phyloP scores from a whole-genome alignment of 805 yeast species.

The Ogataea ganodermae region DNA sequence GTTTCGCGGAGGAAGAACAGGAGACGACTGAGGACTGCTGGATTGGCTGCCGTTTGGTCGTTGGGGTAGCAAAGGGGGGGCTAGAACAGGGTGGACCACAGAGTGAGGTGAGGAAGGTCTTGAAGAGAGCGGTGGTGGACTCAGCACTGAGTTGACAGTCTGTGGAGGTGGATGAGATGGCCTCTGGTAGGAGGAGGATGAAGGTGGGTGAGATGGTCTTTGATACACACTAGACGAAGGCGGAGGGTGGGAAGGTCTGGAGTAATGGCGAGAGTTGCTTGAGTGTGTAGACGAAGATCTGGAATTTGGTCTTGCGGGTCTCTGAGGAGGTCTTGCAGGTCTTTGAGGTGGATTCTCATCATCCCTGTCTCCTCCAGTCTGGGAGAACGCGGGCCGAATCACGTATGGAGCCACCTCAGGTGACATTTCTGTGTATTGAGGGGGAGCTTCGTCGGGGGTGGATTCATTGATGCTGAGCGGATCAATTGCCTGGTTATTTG shows the following conservation, averaged over 20 bases:
- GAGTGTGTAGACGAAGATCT: not conserved
- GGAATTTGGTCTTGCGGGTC: slow-evolving; percentile 15
- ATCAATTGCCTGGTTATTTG: slow-evolving; percentile 31
- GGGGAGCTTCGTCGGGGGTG: slow-evolving; percentile 37
- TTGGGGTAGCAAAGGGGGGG: slow-evolving; percentile 18
- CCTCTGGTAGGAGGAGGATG: slow-evolving; percentile 1
- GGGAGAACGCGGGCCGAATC: slow-evolving; percentile 30
- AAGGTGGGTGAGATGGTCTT: slow-evolving; percentile 5
- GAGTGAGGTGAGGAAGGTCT: not conserved
- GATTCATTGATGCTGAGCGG: slow-evolving; percentile 28
- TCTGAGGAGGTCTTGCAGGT: slow-evolving; percentile 16
- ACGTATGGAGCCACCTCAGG: slow-evolving; percentile 24
- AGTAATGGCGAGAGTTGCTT: not conserved
- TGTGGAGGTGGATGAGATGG: slow-evolving; percentile 9
- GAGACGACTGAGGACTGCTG: not conserved
- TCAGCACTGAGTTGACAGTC: not conserved
- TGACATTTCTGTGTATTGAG: slow-evolving; percentile 38
- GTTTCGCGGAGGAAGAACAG: slow-evolving; percentile 1
- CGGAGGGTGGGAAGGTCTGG: slow-evolving; percentile 9
- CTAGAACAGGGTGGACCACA: slow-evolving; percentile 17
- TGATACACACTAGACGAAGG: slow-evolving; percentile 1
- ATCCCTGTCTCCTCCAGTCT: slow-evolving; percentile 29
- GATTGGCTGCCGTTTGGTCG: slow-evolving; percentile 2
- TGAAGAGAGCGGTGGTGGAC: not conserved
- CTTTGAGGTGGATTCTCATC: slow-evolving; percentile 11